Evolutionary conservation across 331 rosid species (phyloP).

Genomic region (Quercus lobata): DNA sequence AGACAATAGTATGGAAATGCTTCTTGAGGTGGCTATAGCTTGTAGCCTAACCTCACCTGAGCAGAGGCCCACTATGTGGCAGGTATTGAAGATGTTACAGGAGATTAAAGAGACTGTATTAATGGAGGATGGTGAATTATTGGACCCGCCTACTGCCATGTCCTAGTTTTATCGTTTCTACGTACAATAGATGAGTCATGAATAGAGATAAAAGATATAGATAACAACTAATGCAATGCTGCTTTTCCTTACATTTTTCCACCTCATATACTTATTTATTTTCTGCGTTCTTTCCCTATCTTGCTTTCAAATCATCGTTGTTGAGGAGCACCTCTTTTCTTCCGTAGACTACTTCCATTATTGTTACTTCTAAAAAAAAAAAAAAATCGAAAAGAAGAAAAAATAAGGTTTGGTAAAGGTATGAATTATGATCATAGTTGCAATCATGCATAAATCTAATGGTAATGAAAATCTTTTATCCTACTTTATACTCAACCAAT

Average conservation of each 20-base stretch:
- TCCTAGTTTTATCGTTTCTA: neutral
- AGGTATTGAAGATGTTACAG: constrained; percentile 90
- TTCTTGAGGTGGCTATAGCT: constrained; percentile 68
- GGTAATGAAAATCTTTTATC: too few species aligned
- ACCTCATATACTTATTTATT: too few species aligned
- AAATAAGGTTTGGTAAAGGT: too few species aligned
- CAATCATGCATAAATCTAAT: too few species aligned
- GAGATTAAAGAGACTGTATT: constrained; percentile 71
- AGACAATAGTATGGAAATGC: constrained; percentile 64
- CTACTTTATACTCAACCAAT: too few species aligned
- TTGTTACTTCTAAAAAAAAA: too few species aligned
- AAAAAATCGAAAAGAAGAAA: too few species aligned
- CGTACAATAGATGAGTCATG: neutral
- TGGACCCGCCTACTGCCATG: constrained; percentile 25
- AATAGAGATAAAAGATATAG: constrained; percentile 10
- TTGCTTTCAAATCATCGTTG: too few species aligned
- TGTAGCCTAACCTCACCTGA: constrained; percentile 73
- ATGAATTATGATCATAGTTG: too few species aligned
- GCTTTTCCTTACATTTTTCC: neutral
- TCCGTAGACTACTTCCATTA: too few species aligned
- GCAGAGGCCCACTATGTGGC: constrained; percentile 96
- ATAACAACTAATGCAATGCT: neutral
- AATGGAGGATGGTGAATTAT: constrained; percentile 44
- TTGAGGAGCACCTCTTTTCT: too few species aligned
- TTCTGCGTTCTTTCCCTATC: too few species aligned